Percentiles rank a stretch among this genome's conserved stretches.
Evolutionary conservation across 768 basidiomycete genomes (phyloP).

Genomic region (Tricholoma terreum): DNA sequence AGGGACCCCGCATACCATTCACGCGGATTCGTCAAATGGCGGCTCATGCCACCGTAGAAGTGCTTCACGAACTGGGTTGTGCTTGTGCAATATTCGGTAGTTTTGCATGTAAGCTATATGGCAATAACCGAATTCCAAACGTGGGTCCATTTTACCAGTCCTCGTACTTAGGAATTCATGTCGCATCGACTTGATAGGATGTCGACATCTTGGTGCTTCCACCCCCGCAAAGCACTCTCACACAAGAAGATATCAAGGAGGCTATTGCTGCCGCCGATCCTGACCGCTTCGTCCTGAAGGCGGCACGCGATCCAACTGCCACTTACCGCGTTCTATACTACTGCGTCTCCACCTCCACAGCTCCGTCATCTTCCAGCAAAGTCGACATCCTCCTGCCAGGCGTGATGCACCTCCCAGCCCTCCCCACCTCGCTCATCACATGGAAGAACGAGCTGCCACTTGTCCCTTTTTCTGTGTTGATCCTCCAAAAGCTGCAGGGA

Average conservation of each 20-base stretch:
- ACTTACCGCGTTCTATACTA: constrained; percentile 14
- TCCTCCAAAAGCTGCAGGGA: constrained; percentile 18
- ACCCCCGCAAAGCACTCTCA: not conserved
- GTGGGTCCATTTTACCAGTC: constrained; percentile 4
- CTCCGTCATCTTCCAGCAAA: constrained; percentile 4
- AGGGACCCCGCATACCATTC: constrained; percentile 1
- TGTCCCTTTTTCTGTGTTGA: constrained; percentile 12
- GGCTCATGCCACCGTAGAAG: not conserved
- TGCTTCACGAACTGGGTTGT: constrained; percentile 1
- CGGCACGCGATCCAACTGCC: constrained; percentile 12
- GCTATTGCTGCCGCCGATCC: constrained; percentile 7
- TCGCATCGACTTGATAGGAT: constrained; percentile 5
- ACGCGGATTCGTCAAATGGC: not conserved
- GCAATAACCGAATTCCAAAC: constrained; percentile 14
- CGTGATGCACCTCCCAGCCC: constrained; percentile 15
- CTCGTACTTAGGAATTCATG: not conserved
- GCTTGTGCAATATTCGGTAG: constrained; percentile 16
- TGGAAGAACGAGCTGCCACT: constrained; percentile 9
- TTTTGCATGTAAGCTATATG: constrained; percentile 16
- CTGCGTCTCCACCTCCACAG: not conserved
- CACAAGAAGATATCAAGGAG: constrained; percentile 12
- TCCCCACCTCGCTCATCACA: not conserved
- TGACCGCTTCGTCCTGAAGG: constrained; percentile 11
- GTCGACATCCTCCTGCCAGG: constrained; percentile 18
- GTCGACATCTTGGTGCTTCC: constrained; percentile 16